Conservation (phyloP, 129 eudicot species). For the Arctium lappa region DNA sequence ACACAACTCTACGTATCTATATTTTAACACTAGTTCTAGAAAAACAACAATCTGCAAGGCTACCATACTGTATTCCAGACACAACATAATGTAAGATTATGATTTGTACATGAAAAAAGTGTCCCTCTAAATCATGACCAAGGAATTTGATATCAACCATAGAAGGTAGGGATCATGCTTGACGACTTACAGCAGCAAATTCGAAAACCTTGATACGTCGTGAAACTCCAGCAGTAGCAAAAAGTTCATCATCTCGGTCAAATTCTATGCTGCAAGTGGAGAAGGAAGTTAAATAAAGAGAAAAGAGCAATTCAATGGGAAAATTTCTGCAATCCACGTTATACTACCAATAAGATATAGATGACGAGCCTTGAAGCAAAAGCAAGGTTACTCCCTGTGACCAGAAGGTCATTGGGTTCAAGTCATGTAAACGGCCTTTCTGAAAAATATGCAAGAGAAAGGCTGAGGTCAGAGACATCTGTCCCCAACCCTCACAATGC, state of each 20-base stretch:
- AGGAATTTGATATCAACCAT: neutral
- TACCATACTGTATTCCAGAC: neutral
- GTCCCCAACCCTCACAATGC: neutral
- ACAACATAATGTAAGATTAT: neutral
- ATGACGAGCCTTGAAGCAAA: neutral
- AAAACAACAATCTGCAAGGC: neutral
- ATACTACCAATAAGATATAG: neutral
- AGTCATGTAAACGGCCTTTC: no score
- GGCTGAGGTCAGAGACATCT: no score
- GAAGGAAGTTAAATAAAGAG: neutral
- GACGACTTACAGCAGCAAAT: conserved; percentile 69
- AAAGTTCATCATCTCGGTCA: conserved; percentile 37
- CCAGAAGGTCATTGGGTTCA: no score
- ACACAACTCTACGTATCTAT: neutral
- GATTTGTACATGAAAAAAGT: neutral
- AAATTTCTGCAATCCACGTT: neutral
- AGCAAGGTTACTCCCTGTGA: no score
- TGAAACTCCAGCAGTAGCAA: conserved; percentile 99
- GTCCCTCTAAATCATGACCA: neutral
- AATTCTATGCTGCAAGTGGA: conserved; percentile 47
- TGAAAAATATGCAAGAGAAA: no score
- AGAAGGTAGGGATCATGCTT: neutral
- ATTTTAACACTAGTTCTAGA: neutral
- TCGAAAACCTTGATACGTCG: conserved; percentile 85
- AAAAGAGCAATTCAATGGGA: neutral